Evolutionary conservation across 2,329 filamentous ascomycete species (phyloP), one percentile per base, ranked within the genome.

Genomic region (Trichoderma sp.): DNA sequence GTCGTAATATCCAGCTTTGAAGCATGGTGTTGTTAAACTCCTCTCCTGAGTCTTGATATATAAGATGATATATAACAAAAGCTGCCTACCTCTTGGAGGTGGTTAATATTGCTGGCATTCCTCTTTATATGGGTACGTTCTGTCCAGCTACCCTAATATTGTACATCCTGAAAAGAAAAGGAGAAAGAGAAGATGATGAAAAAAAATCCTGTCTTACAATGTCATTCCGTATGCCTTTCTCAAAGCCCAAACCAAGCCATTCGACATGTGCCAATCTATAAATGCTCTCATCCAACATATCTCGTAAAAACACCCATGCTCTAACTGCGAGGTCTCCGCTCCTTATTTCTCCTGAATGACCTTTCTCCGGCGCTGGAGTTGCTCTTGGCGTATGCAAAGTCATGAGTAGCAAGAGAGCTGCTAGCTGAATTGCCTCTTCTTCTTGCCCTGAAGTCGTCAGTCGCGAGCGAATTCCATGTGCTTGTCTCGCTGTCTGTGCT

Each of bases 401-500:
- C 27, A n/a, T 59, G 29, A 27, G 24, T 24, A 40, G 24, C 13
- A 59, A 59, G 24, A 13, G 63, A 49, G 53, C 63, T 37, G 29
- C 40, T 24, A 3, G n/a, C 43, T 21, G 53, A 37, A 24, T 40
- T 31, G 53, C 14, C 40, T 14, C 31, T 37, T 27, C 4, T n/a
- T 6, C 49, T 31, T 21, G 37, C 10, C 2, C 35, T n/a, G 10
- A 14, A 21, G 5, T 16, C 55, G 1, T 52, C 37, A 3, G 40
- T 58, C 1, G 29, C 55, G 7, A 52, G 21, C 2, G 53, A 66
- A 1, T 47, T 49, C 33, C 63, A 66, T 5, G 63, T 58, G n/a
- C 40, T 55, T 19, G 53, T 27, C 8, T 66, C 63, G 27, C 63
- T 66, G 29, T 40, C 62, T n/a, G 62, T 65, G 35, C 62, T 65